Percentiles rank a stretch among this genome's conserved stretches.
phyloP scores from a whole-genome alignment of 2,329 filamentous ascomycete species.

The Aureobasidium sp. region DNA sequence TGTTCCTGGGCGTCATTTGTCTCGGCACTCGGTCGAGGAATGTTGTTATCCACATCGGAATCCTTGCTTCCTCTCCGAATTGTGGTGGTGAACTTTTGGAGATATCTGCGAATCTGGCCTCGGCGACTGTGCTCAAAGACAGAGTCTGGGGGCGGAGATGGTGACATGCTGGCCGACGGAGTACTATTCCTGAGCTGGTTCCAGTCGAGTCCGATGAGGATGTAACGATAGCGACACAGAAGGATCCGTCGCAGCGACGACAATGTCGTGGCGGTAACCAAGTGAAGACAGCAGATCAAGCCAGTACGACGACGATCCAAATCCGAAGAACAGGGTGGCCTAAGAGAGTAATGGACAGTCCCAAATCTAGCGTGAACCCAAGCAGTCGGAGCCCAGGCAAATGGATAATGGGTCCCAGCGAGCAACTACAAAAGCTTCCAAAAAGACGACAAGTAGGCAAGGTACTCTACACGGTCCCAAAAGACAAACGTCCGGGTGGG shows the following conservation, averaged over 20 bases:
- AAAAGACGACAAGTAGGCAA: neutral
- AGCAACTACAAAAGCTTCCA: neutral
- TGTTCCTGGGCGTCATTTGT: neutral
- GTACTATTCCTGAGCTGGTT: neutral
- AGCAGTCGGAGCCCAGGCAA: neutral
- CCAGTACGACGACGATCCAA: neutral
- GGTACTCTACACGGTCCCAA: neutral
- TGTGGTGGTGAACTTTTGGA: slow-evolving; percentile 11
- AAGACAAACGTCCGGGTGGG: neutral
- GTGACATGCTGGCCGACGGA: neutral
- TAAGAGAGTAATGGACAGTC: neutral
- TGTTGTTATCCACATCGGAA: neutral
- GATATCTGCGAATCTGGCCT: slow-evolving; percentile 2
- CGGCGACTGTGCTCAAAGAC: slow-evolving; percentile 1
- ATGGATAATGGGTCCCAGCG: neutral
- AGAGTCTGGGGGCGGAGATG: neutral
- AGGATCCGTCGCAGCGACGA: neutral
- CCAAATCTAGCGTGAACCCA: neutral
- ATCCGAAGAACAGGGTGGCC: neutral
- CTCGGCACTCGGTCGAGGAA: neutral
- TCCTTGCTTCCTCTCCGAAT: slow-evolving; percentile 12
- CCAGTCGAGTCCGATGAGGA: neutral
- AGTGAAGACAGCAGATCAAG: neutral
- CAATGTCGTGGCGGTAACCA: neutral
- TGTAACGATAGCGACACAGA: neutral